A percentile compares a stretch with the other conserved stretches of the same genome.
Conservation (phyloP, 495 filamentous ascomycete genomes). For the Talaromyces liani region DNA sequence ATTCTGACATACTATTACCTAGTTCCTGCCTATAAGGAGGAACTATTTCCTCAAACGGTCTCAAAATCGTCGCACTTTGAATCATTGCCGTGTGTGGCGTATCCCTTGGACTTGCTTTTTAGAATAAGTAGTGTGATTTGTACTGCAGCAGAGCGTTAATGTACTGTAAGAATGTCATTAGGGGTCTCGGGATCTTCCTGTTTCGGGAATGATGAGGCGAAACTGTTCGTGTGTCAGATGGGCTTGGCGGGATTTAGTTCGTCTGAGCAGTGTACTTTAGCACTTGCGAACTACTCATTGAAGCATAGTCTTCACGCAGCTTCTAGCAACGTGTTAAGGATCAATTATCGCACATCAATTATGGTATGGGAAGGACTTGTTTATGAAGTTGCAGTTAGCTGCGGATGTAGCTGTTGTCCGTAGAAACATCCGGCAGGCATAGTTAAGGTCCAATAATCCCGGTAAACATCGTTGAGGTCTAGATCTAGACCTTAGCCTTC, state of each 20-base stretch:
- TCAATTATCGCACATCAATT: background rate
- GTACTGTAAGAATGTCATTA: background rate
- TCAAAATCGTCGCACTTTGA: background rate
- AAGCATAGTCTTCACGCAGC: background rate
- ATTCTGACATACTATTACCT: background rate
- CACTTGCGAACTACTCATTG: background rate
- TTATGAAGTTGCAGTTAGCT: background rate
- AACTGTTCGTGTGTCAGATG: background rate
- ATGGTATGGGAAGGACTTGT: background rate
- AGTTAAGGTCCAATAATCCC: background rate
- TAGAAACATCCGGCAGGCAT: background rate
- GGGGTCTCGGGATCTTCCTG: background rate
- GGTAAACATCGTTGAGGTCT: too few species aligned
- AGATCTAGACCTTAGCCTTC: background rate
- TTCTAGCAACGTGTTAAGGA: background rate
- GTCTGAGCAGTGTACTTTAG: background rate
- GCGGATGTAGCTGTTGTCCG: background rate
- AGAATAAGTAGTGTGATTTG: background rate
- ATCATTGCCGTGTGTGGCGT: background rate
- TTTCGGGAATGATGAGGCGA: slow-evolving; percentile 4
- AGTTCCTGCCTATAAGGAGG: background rate
- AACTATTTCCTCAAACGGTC: background rate
- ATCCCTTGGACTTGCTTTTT: background rate
- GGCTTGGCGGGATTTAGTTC: background rate
- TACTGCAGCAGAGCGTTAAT: background rate